Evolutionary conservation across 1,284 basidiomycete genomes (phyloP), one percentile per base, ranked within the genome.

Genomic region (Pascua sp.): DNA sequence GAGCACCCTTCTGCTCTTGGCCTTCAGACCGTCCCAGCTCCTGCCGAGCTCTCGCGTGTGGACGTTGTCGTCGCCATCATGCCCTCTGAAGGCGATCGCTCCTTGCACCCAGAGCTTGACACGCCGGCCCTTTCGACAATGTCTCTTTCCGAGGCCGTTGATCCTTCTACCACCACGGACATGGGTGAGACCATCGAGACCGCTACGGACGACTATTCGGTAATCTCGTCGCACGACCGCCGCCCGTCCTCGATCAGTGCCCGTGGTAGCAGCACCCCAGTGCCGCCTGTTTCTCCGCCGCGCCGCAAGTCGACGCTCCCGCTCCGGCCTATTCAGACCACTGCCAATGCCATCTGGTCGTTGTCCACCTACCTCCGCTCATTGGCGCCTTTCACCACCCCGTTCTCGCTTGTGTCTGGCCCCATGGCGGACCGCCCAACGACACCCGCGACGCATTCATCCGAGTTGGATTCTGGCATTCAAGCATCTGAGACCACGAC

Each of bases 101-200:
- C 54, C 49, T 55, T 62, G 39, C 40, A 32, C 24, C 24, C 24
- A 32, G 66, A 66, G n/a, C 68, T 67, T 12, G 67, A 61, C 17
- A 73, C 74, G 8, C 71, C 72, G 0, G 73, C 70, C 0, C 57
- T 76, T 15, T 76, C 74, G 24, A 72, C 74, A 46, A 52, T 71
- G 18, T 75, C 72, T 2, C 60, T 73, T 43, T 75, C 74, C 8
- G 73, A 76, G 42, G 67, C 61, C 9, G 50, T 68, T 18, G 73
- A 74, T 46, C 70, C 70, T 0, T 61, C 67, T 4, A 64, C 63
- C 11, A 56, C 62, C 18, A 63, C 60, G 18, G 68, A 67, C 47
- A 57, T 59, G 7, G 59, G 64, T 24, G 66, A 68, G 52, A 61
- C 62, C 11, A 64, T 66, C 37, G 63, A 67, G 51, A 67, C 62